Conservation (phyloP, 305 asterid genomes). For the Stenogyne calaminthoides region DNA sequence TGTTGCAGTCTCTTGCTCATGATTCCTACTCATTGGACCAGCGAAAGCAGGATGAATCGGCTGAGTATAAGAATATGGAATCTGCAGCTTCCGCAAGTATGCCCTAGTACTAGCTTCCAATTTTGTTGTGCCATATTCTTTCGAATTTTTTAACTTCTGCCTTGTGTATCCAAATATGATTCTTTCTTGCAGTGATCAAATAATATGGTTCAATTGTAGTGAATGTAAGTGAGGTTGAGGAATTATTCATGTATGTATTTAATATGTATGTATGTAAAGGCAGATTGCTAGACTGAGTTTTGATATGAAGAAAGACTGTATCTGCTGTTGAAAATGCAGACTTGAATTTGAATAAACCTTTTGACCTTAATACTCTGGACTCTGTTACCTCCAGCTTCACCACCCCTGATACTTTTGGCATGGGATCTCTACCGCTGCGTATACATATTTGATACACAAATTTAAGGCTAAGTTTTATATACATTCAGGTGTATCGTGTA, state of each 20-base stretch:
- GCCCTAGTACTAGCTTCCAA: not conserved
- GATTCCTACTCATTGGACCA: slow-evolving; percentile 57
- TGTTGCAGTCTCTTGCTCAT: slow-evolving; percentile 79
- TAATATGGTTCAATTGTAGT: not conserved
- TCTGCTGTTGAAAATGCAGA: no score
- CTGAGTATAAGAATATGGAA: slow-evolving; percentile 21
- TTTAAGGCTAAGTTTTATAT: no score
- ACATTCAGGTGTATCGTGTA: no score
- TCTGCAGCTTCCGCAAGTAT: slow-evolving; percentile 15
- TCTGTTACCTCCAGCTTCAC: no score
- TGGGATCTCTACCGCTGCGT: no score
- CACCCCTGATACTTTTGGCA: no score
- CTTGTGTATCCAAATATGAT: not conserved
- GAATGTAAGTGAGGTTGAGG: not conserved
- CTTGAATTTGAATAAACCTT: no score
- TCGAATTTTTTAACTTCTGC: not conserved
- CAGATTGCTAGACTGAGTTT: not conserved
- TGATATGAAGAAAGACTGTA: no score
- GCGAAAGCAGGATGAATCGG: slow-evolving; percentile 29
- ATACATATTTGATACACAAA: no score
- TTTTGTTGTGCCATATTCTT: not conserved
- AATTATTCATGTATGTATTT: not conserved
- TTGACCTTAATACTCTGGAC: no score
- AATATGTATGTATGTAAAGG: no score
- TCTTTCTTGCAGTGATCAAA: not conserved